Evolutionary conservation across 257 asterid species (phyloP).

Genomic region (Nicotiana knightiana): DNA sequence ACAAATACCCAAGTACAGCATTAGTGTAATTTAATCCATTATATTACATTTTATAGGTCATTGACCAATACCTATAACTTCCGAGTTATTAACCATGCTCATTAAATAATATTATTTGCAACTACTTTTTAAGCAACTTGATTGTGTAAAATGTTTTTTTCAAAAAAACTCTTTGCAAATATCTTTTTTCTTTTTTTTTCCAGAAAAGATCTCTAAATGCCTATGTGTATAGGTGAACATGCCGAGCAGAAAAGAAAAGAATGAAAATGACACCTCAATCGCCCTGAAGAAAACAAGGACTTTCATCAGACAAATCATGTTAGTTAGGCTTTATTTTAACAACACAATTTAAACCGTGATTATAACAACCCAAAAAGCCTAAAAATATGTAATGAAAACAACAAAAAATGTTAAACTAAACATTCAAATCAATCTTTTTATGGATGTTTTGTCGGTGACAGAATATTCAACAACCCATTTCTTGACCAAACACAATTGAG

Average conservation of each 20-base stretch:
- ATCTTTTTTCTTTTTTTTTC: too few relatives aligned
- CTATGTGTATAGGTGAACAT: neutral
- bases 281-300: neutral
- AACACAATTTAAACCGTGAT: neutral
- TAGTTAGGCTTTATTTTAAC: neutral
- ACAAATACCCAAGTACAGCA: too few relatives aligned
- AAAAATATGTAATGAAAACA: neutral
- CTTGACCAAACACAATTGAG: neutral
- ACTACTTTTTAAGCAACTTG: too few relatives aligned
- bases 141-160: too few relatives aligned
- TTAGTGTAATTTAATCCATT: too few relatives aligned
- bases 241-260: neutral
- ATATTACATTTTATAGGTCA: too few relatives aligned
- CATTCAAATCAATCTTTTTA: neutral
- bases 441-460: neutral
- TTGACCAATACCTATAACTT: too few relatives aligned
- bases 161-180: too few relatives aligned
- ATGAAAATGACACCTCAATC: neutral
- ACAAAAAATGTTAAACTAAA: neutral
- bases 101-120: too few relatives aligned
- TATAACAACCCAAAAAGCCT: neutral
- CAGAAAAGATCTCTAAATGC: too few relatives aligned
- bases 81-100: too few relatives aligned
- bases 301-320: neutral
- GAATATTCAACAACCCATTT: neutral